phyloP scores from a whole-genome alignment of 2,329 filamentous ascomycete species.

The Hypoxylon sp. region DNA sequence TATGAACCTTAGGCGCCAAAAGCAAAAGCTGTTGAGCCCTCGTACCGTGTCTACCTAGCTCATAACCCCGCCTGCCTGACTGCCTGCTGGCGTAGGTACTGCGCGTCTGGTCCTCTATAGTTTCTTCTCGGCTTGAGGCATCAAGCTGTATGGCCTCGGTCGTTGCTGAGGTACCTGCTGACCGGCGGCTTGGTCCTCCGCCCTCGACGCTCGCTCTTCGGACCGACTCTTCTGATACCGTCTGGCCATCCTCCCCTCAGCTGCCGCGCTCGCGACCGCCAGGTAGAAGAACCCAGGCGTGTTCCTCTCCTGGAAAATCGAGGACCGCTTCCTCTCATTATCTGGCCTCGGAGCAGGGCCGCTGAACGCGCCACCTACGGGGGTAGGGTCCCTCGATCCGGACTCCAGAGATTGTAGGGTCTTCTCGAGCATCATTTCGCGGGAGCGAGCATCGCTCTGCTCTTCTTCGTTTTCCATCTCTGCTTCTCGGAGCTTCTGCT shows the following conservation, averaged over 20 bases:
- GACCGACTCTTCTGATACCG: slow-evolving; percentile 23
- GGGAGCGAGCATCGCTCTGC: neutral
- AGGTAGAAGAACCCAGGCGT: slow-evolving; percentile 35
- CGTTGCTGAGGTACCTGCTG: neutral
- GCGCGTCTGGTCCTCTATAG: neutral
- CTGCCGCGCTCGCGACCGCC: slow-evolving; percentile 25
- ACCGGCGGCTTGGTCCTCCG: neutral
- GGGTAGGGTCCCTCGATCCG: slow-evolving; percentile 8
- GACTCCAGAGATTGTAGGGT: slow-evolving; percentile 24
- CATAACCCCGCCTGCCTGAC: too few species aligned
- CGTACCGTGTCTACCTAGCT: neutral
- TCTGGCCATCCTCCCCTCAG: slow-evolving; percentile 15
- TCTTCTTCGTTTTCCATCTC: neutral
- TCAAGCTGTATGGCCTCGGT: slow-evolving; percentile 9
- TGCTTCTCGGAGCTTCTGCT: slow-evolving; percentile 7
- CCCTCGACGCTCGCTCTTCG: slow-evolving; percentile 16
- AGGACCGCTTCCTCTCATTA: slow-evolving; percentile 24
- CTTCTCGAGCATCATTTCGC: slow-evolving; percentile 14
- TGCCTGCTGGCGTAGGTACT: too few species aligned
- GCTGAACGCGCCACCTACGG: neutral
- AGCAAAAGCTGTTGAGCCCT: neutral
- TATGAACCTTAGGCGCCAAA: too few species aligned
- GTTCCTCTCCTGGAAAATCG: slow-evolving; percentile 29
- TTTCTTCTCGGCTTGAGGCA: neutral
- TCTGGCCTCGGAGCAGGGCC: neutral